Evolutionary conservation across 148 eudicot species (phyloP).

Genomic region (Vaccinium vitisidaea): DNA sequence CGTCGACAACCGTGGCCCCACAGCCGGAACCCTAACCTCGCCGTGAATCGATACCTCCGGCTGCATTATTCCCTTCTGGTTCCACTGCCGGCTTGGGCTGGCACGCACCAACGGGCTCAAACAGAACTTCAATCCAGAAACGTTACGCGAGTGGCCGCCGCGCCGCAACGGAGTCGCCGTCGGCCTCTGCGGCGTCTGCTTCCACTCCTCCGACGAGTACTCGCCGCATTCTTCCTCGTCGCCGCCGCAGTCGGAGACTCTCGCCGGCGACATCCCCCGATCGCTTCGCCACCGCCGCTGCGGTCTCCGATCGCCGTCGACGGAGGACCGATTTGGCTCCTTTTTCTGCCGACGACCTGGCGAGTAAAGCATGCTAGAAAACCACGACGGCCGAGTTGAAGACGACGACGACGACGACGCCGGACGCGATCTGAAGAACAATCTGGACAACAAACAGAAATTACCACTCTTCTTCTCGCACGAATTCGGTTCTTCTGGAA

Average conservation of each 20-base stretch:
- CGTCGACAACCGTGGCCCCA: slow-evolving; percentile 56
- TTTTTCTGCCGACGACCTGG: slow-evolving; percentile 23
- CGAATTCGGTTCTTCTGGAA: slow-evolving; percentile 3
- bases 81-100: slow-evolving; percentile 50
- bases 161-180: slow-evolving; percentile 12
- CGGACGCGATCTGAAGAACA: slow-evolving; percentile 60
- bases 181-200: slow-evolving; percentile 35
- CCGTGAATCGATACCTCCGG: slow-evolving; percentile 45
- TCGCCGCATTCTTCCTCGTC: slow-evolving; percentile 35
- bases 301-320: slow-evolving; percentile 12
- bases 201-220: slow-evolving; percentile 34
- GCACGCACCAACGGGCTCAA: slow-evolving; percentile 65
- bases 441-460: slow-evolving; percentile 32
- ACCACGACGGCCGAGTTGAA: slow-evolving; percentile 35
- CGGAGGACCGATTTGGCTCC: slow-evolving; percentile 14
- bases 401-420: slow-evolving; percentile 6
- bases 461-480: slow-evolving; percentile 10
- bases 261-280: slow-evolving; percentile 82
- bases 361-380: slow-evolving; percentile 18
- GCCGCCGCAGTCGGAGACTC: slow-evolving; percentile 36
- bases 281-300: slow-evolving; percentile 10
- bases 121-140: slow-evolving; percentile 43
- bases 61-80: slow-evolving; percentile 31
- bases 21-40: slow-evolving; percentile 46
- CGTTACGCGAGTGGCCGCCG: slow-evolving; percentile 24